Percentiles rank a stretch among this genome's conserved stretches.
Conservation (phyloP, 495 filamentous ascomycete species). For the Daldinia decipiens region DNA sequence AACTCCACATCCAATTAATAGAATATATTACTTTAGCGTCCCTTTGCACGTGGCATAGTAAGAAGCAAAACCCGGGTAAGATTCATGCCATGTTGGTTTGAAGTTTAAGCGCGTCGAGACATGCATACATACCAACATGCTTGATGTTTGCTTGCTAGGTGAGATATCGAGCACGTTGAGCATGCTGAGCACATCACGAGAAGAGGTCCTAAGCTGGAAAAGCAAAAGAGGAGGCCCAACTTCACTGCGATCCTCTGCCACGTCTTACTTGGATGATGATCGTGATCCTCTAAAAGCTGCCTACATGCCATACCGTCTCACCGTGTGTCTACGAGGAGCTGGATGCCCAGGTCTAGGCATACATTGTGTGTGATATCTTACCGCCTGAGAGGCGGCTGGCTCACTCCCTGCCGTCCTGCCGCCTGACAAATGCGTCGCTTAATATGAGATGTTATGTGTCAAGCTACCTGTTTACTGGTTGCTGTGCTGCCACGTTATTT, state of each 20-base stretch:
- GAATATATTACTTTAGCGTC: no score
- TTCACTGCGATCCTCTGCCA: background rate
- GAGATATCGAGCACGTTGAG: background rate
- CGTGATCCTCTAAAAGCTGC: background rate
- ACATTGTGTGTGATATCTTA: background rate
- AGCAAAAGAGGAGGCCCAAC: background rate
- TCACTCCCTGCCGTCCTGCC: background rate
- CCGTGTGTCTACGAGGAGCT: constrained; percentile 1
- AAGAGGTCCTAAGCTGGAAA: background rate
- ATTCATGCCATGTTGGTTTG: no score
- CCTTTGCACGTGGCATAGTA: constrained; percentile 1
- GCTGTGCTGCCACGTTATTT: constrained; percentile 6
- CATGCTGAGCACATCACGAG: background rate
- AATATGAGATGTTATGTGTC: constrained; percentile 1
- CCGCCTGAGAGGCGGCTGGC: background rate
- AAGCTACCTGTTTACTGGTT: background rate
- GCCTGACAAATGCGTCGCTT: constrained; percentile 1
- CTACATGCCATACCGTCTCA: background rate
- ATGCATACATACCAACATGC: background rate
- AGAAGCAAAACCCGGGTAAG: background rate
- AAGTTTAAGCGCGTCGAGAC: background rate
- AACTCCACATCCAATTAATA: no score
- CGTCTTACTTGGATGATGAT: background rate
- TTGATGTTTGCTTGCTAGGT: no score
- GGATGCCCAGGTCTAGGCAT: background rate